phyloP scores from a whole-genome alignment of 1,139 yeast species.

The Geotrichum histeridarum region DNA sequence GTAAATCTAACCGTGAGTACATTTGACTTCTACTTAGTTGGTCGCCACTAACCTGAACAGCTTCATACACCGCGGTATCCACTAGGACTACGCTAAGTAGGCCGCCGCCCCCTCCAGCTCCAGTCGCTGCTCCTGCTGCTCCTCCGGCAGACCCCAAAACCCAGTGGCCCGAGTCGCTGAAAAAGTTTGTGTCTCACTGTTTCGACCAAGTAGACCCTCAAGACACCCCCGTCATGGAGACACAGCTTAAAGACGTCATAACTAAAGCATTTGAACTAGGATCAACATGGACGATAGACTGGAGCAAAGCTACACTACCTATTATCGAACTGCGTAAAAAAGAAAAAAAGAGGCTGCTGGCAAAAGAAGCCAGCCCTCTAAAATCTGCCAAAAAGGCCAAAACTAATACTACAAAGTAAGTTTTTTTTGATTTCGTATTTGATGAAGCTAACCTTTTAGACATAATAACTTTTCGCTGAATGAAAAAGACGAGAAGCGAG shows the following conservation, averaged over 20 bases:
- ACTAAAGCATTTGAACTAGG: slow-evolving; percentile 47
- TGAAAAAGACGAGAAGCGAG: slow-evolving; percentile 38
- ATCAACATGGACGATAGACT: slow-evolving; percentile 52
- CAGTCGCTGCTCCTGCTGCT: slow-evolving; percentile 1
- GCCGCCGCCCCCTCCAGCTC: slow-evolving; percentile 12
- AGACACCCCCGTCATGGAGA: slow-evolving; percentile 38
- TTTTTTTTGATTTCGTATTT: background rate
- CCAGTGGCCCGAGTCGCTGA: slow-evolving; percentile 48
- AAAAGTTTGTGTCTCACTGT: slow-evolving; percentile 45
- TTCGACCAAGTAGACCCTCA: slow-evolving; percentile 41
- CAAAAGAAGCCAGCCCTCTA: slow-evolving; percentile 8
- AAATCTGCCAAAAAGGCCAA: slow-evolving; percentile 15
- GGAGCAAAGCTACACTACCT: slow-evolving; percentile 57
- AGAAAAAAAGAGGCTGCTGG: slow-evolving; percentile 9
- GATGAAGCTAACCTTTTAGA: slow-evolving; percentile 1
- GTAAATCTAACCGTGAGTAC: slow-evolving; percentile 21
- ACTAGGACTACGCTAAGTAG: slow-evolving; percentile 19
- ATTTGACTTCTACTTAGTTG: background rate
- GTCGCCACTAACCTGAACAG: background rate
- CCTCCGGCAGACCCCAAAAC: slow-evolving; percentile 10
- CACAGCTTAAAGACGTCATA: slow-evolving; percentile 47
- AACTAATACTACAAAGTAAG: slow-evolving; percentile 5
- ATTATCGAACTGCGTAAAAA: slow-evolving; percentile 35
- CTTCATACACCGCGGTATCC: slow-evolving; percentile 22
- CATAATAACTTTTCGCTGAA: slow-evolving; percentile 31